Base-by-base conservation (phyloP, 306 rosid genomes). In the Aeschynomene evenia region DNA sequence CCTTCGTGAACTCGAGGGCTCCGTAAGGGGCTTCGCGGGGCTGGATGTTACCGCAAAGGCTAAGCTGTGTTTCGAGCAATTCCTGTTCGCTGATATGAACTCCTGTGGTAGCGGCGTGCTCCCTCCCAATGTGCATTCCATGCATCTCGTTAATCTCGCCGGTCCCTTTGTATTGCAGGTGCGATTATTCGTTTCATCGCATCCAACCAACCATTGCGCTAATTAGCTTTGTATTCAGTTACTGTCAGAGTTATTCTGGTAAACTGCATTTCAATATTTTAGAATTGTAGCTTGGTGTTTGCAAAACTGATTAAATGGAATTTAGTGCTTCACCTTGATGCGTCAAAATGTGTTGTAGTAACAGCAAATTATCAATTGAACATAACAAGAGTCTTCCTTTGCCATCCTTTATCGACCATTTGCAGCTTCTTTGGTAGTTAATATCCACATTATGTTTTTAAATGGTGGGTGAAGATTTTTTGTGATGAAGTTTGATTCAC, bases 111-210 rank as follows among this genome's bases (percentile, higher is more conserved):
- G 65, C 15, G 96, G 96, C 5, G 68, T 81, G 46, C 93, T 93
- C 29, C 98, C 98, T 34, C 79, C 75, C 12, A 75, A 80, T 63
- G 93, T 93, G 5, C 79, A 77, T 61, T 82, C 89, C 34, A 84
- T 93, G 85, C 98, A 93, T 74, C 83, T 83, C 10, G 70, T 54
- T 72, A 66, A 86, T 73, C 96, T 93, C 56, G 80, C 96, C 0
- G 98, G 98, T 39, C 96, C 96, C 6, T 90, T 70, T 76, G 87
- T 93, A 2, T 81, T 93, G 78, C 97, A 90, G 97, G 98, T 90
- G 11, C 9, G 26, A 0, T 70, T 13, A 1, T 50, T 22, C 0
- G 4, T 63, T 43, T 2, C 15, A 50, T 22, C 46, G 8, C 40
- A 24, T 57, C 58, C 34, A 10, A 18, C 9, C 20, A 29, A 18